phyloP scores from a whole-genome alignment of 1,284 basidiomycete species.

The Marasmius tenuissimus region DNA sequence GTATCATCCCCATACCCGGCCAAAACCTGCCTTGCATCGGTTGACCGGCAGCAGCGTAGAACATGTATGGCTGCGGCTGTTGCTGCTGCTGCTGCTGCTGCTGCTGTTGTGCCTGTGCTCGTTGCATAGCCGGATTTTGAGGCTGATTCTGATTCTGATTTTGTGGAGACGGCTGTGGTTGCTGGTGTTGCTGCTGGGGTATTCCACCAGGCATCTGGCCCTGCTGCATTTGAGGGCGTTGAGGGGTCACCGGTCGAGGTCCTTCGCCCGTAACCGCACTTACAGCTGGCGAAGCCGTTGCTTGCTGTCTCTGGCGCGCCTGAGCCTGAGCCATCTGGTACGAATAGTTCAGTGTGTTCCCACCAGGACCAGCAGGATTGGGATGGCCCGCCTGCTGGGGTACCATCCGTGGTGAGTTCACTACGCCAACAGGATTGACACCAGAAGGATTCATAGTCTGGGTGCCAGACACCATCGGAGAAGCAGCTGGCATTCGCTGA shows the following conservation, averaged over 20 bases:
- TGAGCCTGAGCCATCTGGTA: neutral
- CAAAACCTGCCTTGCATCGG: neutral
- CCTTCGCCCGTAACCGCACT: neutral
- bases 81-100: neutral
- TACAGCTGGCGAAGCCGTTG: neutral
- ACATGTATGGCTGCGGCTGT: neutral
- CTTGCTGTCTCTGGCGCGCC: neutral
- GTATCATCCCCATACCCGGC: neutral
- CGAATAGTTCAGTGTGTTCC: neutral
- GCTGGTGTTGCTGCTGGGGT: neutral
- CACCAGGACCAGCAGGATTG: neutral
- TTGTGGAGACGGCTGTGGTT: neutral
- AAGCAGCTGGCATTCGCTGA: constrained; percentile 18
- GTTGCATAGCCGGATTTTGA: constrained; percentile 9
- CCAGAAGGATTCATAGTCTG: constrained; percentile 12
- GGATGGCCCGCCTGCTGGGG: neutral
- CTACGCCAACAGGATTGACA: neutral
- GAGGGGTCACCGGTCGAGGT: neutral
- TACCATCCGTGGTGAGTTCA: constrained; percentile 1
- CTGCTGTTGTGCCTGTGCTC: constrained; percentile 18
- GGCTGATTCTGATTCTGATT: constrained; percentile 13
- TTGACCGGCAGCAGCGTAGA: neutral
- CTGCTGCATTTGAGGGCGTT: constrained; percentile 4
- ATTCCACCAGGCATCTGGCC: neutral
- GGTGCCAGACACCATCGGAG: constrained; percentile 23